phyloP scores from a whole-genome alignment of 2,329 filamentous ascomycete species.

The Nemania bipapillata region DNA sequence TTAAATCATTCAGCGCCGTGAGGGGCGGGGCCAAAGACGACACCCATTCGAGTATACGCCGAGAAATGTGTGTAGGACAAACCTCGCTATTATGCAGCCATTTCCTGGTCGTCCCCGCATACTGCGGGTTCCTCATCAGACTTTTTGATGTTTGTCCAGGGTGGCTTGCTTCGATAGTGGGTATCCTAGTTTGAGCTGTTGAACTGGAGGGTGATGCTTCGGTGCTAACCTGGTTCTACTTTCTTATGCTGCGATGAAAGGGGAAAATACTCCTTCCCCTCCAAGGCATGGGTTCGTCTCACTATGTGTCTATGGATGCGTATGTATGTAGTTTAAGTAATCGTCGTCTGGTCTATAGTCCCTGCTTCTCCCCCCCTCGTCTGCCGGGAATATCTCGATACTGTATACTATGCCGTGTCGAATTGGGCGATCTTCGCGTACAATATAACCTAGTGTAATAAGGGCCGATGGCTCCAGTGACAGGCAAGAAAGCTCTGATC shows the following conservation, averaged over 20 bases:
- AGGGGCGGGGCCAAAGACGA: constrained; percentile 18
- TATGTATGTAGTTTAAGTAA: no score
- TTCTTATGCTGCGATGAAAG: background rate
- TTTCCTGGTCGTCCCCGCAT: constrained; percentile 12
- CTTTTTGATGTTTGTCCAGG: constrained; percentile 14
- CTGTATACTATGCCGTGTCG: background rate
- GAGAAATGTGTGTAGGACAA: background rate
- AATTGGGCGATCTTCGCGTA: background rate
- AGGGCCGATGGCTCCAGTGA: background rate
- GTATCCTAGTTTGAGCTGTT: constrained; percentile 4
- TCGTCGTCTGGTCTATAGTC: background rate
- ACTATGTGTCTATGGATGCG: no score
- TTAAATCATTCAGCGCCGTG: constrained; percentile 18
- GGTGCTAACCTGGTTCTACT: constrained; percentile 18
- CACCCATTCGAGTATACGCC: background rate
- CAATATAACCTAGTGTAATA: background rate
- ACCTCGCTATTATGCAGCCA: background rate
- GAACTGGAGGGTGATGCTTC: constrained; percentile 20
- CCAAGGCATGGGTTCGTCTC: constrained; percentile 30
- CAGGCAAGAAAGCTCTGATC: background rate
- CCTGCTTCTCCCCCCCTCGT: background rate
- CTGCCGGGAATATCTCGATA: background rate
- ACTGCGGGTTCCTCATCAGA: constrained; percentile 20
- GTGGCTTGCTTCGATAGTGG: constrained; percentile 9
- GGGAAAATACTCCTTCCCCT: background rate